These are phyloP conservation scores for Claviceps humidiphila DNA, from an alignment of 2,329 filamentous ascomycete genomes.

Conservation along the genomic window DNA sequence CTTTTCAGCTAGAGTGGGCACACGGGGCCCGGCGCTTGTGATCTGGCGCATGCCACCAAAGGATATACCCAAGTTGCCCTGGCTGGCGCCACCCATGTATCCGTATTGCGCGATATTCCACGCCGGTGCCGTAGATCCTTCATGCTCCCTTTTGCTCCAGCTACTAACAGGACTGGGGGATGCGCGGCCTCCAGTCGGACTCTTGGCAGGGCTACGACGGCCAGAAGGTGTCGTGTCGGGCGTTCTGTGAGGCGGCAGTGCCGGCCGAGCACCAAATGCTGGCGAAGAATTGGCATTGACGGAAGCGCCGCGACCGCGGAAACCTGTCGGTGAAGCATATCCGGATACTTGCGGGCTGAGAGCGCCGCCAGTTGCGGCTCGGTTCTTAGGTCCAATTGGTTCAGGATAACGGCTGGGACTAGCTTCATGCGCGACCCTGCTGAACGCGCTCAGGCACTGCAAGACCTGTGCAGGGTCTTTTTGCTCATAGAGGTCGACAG, in stretches of 20 bases:
- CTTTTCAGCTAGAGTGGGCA: slow-evolving; percentile 76
- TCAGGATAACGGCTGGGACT: slow-evolving; percentile 63
- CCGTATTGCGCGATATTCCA: slow-evolving; percentile 99
- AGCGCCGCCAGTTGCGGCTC: slow-evolving; percentile 26
- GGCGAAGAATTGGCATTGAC: slow-evolving; percentile 47
- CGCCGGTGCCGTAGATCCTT: slow-evolving; percentile 69
- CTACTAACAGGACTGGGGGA: slow-evolving; percentile 55
- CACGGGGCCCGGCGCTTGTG: slow-evolving; percentile 64
- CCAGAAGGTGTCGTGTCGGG: slow-evolving; percentile 39
- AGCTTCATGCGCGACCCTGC: slow-evolving; percentile 63
- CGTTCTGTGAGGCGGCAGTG: slow-evolving; percentile 33
- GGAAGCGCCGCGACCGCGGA: slow-evolving; percentile 35
- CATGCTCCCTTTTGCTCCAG: slow-evolving; percentile 80
- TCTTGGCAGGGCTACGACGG: slow-evolving; percentile 49
- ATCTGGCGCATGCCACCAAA: slow-evolving; percentile 91
- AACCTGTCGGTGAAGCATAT: slow-evolving; percentile 30
- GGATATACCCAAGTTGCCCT: slow-evolving; percentile 85
- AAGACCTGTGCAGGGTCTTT: slow-evolving; percentile 95
- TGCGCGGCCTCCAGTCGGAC: slow-evolving; percentile 32
- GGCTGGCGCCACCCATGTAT: slow-evolving; percentile 94
- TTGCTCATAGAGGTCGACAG: slow-evolving; percentile 86
- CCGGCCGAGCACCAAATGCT: slow-evolving; percentile 26
- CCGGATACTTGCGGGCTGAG: slow-evolving; percentile 58
- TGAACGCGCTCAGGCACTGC: slow-evolving; percentile 86
- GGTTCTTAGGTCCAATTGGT: slow-evolving; percentile 59